Evolutionary conservation across 345 rosid species (phyloP), one percentile per base, ranked within the genome.

Genomic region (Crucihimalaya himalaica): DNA sequence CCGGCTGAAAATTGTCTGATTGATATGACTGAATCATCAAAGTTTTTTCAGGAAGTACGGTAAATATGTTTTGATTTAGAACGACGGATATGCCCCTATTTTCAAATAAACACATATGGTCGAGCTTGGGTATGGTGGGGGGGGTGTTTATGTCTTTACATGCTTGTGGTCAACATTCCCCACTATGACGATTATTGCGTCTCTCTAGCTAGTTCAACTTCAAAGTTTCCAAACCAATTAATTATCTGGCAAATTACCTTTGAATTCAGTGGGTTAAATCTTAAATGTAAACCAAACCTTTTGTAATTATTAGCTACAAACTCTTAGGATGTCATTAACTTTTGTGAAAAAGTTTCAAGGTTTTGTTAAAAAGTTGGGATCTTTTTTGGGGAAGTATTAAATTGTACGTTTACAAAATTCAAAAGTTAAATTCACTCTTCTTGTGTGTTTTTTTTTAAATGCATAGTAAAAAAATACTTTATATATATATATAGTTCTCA

Each of bases 31-130:
- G 73, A 65, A 57, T 77, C 57, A 58, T 63, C 71, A 55, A 77
- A 77, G 68, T 48, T 77, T 6, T 40, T 70, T 48, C 80, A 77
- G 76, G 68, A 20, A 77, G 76, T 71, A 71, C 80, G 72, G 80
- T 77, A 64, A 77, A 77, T 70, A 71, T 77, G 68, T 48, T 70
- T 64, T 37, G 28, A 45, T 21, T 0, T 19, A 5, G 2, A 63
- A 29, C 63, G 60, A 77, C 68, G 4, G 4, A 71, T 39, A 8
- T 53, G 1, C 34, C 77, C 72, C 19, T 39, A 6, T 6, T 13
- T 5, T 21, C 10, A 28, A 21, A 5, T 47, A 20, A 29, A 20
- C 28, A 29, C 35, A 6, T 23, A 23, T 27, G n/a, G 5, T 53
- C 27, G 31, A 61, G 58, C 56, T 42, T 43, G n/a, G 18, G 4